A percentile compares a stretch with the other conserved stretches of the same genome.
Evolutionary conservation across 352 stramenopile genomes (phyloP).

Genomic region (Phytophthora ohioensis): DNA sequence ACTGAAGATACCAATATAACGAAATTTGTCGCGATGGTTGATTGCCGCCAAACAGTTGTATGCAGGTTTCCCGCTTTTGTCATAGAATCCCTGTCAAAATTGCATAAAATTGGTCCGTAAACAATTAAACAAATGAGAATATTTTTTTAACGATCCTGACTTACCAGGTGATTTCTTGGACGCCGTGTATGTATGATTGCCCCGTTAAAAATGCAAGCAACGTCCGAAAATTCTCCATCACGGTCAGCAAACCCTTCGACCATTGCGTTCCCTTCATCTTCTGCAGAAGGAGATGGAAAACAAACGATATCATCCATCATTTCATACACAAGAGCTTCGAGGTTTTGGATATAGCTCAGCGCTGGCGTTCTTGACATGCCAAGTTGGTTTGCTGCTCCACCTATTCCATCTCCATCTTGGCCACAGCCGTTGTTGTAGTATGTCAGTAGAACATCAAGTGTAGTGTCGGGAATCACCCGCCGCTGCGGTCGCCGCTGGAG

Average conservation of each 20-base stretch:
- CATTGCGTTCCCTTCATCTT: slow-evolving; percentile 13
- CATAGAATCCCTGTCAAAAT: slow-evolving; percentile 22
- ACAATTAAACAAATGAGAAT: background rate
- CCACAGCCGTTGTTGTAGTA: slow-evolving; percentile 25
- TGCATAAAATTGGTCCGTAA: background rate
- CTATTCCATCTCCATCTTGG: slow-evolving; percentile 20
- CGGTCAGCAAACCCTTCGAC: slow-evolving; percentile 4
- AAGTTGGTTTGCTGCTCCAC: slow-evolving; percentile 4
- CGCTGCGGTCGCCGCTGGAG: no score
- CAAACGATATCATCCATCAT: slow-evolving; percentile 17
- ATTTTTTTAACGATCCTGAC: background rate
- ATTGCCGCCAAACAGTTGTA: slow-evolving; percentile 22
- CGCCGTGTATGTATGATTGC: slow-evolving; percentile 8
- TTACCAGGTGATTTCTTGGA: slow-evolving; percentile 7
- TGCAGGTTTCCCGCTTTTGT: slow-evolving; percentile 26
- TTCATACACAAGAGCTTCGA: slow-evolving; percentile 15
- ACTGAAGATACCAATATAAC: slow-evolving; percentile 22
- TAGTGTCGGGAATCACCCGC: no score
- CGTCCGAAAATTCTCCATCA: slow-evolving; percentile 16
- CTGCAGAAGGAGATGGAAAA: slow-evolving; percentile 9
- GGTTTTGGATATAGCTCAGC: slow-evolving; percentile 10
- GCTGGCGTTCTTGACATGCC: slow-evolving; percentile 5
- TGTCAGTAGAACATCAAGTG: slow-evolving; percentile 12
- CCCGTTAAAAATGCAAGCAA: slow-evolving; percentile 27
- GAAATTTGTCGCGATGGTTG: slow-evolving; percentile 19